phyloP scores from a whole-genome alignment of 805 yeast species.

The Ogataea methanolica region DNA sequence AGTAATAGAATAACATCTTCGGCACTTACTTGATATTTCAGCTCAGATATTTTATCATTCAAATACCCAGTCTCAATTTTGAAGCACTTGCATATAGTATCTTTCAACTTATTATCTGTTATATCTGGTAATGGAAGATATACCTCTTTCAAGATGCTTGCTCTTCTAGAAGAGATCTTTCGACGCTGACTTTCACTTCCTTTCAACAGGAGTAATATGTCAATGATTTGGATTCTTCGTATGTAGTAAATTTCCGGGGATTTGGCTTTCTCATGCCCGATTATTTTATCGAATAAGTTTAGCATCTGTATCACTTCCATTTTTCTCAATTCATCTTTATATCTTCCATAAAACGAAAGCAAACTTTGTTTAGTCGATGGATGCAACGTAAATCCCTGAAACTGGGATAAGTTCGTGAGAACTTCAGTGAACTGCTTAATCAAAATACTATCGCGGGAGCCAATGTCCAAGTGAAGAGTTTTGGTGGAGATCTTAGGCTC shows the following conservation, averaged over 20 bases:
- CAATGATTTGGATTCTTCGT: conserved; percentile 14
- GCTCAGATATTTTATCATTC: conserved; percentile 6
- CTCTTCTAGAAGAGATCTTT: conserved; percentile 9
- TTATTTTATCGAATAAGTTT: conserved; percentile 8
- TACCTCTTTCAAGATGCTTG: conserved; percentile 5
- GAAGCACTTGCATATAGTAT: conserved; percentile 11
- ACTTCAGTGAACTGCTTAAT: conserved; percentile 19
- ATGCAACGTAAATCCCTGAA: conserved; percentile 11
- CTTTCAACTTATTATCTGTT: conserved; percentile 4
- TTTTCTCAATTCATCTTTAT: conserved; percentile 13
- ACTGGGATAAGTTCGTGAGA: conserved; percentile 11
- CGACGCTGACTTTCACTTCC: conserved; percentile 11
- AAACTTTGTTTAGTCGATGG: conserved; percentile 13
- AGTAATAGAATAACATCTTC: conserved; percentile 9
- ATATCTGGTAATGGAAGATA: conserved; percentile 12
- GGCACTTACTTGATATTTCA: conserved; percentile 8
- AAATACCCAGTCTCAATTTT: conserved; percentile 3
- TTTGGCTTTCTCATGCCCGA: conserved; percentile 1
- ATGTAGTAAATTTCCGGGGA: conserved; percentile 8
- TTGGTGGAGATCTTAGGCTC: conserved; percentile 16
- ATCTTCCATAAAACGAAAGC: conserved; percentile 7
- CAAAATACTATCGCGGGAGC: conserved; percentile 18
- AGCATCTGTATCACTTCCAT: conserved; percentile 12
- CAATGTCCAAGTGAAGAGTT: conserved; percentile 20
- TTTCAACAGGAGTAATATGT: conserved; percentile 14